phyloP scores from a whole-genome alignment of 768 basidiomycete species.

The Termitomyces sp. region DNA sequence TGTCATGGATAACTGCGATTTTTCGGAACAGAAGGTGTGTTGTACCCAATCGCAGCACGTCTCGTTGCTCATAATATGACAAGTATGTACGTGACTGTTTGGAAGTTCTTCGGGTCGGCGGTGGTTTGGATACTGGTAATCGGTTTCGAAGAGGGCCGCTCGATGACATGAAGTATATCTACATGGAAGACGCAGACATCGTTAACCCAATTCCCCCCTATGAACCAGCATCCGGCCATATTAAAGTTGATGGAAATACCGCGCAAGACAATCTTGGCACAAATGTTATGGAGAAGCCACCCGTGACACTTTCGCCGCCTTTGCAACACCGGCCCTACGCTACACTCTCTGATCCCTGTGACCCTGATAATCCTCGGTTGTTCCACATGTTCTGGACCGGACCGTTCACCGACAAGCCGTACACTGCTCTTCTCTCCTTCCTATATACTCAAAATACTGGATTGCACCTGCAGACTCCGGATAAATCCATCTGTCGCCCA shows the following conservation, averaged over 20 bases:
- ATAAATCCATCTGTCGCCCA: conserved; percentile 68
- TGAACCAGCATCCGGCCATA: conserved; percentile 2
- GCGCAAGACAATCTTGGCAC: conserved; percentile 56
- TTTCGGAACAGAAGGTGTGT: conserved; percentile 67
- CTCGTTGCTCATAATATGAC: conserved; percentile 11
- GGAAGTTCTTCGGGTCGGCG: conserved; percentile 89
- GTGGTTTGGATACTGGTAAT: conserved; percentile 78
- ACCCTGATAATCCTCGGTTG: conserved; percentile 77
- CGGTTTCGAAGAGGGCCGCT: conserved; percentile 69
- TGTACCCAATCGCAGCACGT: neutral
- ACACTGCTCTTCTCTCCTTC: conserved; percentile 91
- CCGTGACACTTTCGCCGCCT: conserved; percentile 42
- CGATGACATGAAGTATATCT: conserved; percentile 88
- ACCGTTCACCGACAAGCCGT: conserved; percentile 97
- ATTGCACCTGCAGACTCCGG: conserved; percentile 56
- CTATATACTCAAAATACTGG: conserved; percentile 94
- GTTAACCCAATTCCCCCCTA: conserved; percentile 15
- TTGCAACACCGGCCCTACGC: conserved; percentile 52
- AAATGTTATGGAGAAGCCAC: conserved; percentile 56
- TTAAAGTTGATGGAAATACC: conserved; percentile 38
- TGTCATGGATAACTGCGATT: conserved; percentile 92
- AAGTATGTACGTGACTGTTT: conserved; percentile 99
- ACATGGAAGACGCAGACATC: conserved; percentile 51
- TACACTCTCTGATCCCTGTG: conserved; percentile 61
- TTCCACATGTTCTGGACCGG: conserved; percentile 99